Conservation (phyloP, 2,329 filamentous ascomycete genomes). For the Claviceps sp. region DNA sequence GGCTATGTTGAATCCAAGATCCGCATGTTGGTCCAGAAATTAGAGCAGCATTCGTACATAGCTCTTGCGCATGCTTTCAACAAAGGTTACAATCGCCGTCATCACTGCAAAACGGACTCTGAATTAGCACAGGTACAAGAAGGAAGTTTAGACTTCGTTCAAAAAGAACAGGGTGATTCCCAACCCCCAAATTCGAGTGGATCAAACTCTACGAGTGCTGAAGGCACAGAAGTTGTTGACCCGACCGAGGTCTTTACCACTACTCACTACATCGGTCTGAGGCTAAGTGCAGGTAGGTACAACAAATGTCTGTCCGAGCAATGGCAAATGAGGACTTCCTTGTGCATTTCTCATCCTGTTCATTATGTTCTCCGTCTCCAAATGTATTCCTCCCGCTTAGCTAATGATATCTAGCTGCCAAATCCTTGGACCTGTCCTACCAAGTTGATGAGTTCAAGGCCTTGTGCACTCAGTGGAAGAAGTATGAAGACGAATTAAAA, state of each 20-base stretch:
- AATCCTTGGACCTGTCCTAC: constrained; percentile 63
- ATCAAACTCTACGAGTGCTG: constrained; percentile 27
- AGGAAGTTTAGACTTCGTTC: constrained; percentile 34
- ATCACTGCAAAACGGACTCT: constrained; percentile 47
- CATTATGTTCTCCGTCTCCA: background rate
- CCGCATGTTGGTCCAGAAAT: constrained; percentile 65
- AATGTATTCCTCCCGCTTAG: background rate
- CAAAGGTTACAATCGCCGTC: constrained; percentile 77
- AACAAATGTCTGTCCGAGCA: background rate
- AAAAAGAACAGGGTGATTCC: constrained; percentile 24
- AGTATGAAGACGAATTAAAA: constrained; percentile 62
- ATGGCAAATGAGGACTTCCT: background rate
- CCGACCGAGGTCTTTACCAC: constrained; percentile 59
- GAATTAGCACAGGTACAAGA: constrained; percentile 41
- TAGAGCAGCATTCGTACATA: constrained; percentile 71
- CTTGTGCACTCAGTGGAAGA: constrained; percentile 63
- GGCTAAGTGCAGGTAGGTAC: constrained; percentile 57
- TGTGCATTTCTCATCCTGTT: background rate
- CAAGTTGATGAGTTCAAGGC: constrained; percentile 79
- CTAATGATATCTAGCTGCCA: constrained; percentile 36
- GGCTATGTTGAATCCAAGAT: constrained; percentile 91
- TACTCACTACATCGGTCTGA: constrained; percentile 87
- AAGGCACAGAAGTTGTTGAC: constrained; percentile 20
- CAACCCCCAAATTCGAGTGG: background rate
- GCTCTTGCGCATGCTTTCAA: constrained; percentile 81